A percentile compares a stretch with the other conserved stretches of the same genome.
Evolutionary conservation across 352 stramenopile genomes (phyloP).

Genomic region (Phytophthora nicotianae): DNA sequence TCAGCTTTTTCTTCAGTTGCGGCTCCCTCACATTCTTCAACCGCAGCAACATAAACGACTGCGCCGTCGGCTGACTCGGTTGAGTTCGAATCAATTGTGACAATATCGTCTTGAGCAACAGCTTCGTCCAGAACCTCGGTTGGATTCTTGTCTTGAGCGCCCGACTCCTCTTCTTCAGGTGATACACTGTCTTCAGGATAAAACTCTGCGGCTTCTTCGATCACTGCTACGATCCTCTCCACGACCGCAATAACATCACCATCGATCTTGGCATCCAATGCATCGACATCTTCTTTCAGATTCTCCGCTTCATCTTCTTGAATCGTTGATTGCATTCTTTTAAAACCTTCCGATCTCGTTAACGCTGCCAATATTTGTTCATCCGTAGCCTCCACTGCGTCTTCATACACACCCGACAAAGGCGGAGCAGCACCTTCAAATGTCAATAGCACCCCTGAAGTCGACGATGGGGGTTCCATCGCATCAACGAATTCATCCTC

Average conservation of each 20-base stretch:
- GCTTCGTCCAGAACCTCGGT: too few species aligned
- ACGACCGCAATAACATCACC: not conserved
- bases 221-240: not conserved
- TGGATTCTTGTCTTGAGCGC: too few species aligned
- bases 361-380: constrained; percentile 23
- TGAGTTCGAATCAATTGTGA: too few species aligned
- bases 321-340: constrained; percentile 18
- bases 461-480: constrained; percentile 28
- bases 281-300: not conserved
- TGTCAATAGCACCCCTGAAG: not conserved
- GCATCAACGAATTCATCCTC: constrained; percentile 41
- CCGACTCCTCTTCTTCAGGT: not conserved
- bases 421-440: constrained; percentile 20
- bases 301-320: constrained; percentile 12
- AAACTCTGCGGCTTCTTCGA: not conserved
- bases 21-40: too few species aligned
- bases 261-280: not conserved
- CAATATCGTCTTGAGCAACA: too few species aligned
- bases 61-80: too few species aligned
- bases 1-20: not conserved
- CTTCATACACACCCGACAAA: constrained; percentile 26
- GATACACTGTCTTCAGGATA: not conserved
- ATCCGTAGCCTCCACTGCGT: constrained; percentile 33
- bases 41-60: too few species aligned
- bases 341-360: constrained; percentile 10